Conservation (phyloP, 2,329 filamentous ascomycete genomes). For the Arachnopeziza araneosa region DNA sequence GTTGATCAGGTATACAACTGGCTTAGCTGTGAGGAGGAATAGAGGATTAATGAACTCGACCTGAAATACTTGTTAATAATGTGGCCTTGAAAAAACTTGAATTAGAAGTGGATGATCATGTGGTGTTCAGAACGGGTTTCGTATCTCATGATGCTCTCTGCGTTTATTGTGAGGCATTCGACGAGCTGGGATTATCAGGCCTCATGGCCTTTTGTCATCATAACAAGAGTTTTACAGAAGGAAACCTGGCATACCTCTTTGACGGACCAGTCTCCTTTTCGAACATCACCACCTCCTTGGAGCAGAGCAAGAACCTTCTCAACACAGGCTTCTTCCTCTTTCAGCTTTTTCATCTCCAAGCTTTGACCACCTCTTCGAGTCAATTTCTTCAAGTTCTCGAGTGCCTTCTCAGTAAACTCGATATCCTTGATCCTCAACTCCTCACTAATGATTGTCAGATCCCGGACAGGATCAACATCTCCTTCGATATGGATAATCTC, state of each 20-base stretch:
- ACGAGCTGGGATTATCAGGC: conserved; percentile 99
- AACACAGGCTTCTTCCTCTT: conserved; percentile 88
- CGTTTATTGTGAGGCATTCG: conserved; percentile 76
- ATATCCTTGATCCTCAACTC: conserved; percentile 98
- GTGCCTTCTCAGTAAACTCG: conserved; percentile 94
- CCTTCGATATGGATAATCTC: conserved; percentile 99
- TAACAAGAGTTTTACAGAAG: conserved; percentile 38
- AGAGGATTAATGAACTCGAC: conserved; percentile 97
- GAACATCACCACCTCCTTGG: conserved; percentile 85
- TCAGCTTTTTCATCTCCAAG: conserved; percentile 96
- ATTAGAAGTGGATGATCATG: neutral
- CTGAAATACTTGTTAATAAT: conserved; percentile 40
- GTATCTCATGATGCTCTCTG: conserved; percentile 85
- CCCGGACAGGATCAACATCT: conserved; percentile 90
- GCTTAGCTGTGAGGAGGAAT: conserved; percentile 91
- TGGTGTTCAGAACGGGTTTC: conserved; percentile 31
- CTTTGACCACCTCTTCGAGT: conserved; percentile 90
- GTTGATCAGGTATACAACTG: conserved; percentile 95
- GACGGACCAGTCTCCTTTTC: conserved; percentile 80
- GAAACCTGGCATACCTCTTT: conserved; percentile 75
- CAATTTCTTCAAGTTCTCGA: conserved; percentile 89
- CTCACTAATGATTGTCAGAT: conserved; percentile 94
- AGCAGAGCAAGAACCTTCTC: conserved; percentile 82
- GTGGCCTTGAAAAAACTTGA: conserved; percentile 12
- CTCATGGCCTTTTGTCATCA: conserved; percentile 98